A percentile compares a stretch with the other conserved stretches of the same genome.
Conservation (phyloP, 768 basidiomycete species). For the Russula compacta region DNA sequence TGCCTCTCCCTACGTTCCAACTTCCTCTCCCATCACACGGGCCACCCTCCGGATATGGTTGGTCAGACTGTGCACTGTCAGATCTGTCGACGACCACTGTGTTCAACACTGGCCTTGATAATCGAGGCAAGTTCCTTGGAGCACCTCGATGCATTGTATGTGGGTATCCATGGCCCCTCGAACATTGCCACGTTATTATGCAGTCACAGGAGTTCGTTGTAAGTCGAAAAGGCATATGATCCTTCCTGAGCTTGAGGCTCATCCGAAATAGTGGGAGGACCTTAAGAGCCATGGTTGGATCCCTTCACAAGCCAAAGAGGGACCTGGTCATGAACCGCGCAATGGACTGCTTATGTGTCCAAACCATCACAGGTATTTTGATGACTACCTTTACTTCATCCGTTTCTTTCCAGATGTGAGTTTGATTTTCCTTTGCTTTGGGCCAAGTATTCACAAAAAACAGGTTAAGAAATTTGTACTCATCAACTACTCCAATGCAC, state of each 20-base stretch:
- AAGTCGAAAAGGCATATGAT: not conserved
- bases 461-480: conserved; percentile 24
- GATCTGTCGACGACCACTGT: not conserved
- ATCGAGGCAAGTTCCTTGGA: not conserved
- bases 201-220: not conserved
- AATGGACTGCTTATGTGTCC: not conserved
- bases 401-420: conserved; percentile 25
- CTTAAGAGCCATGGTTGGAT: no score
- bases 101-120: not conserved
- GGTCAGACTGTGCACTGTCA: not conserved
- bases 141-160: not conserved
- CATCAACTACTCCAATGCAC: conserved; percentile 25
- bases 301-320: not conserved
- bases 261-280: no score
- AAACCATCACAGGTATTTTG: conserved; percentile 18
- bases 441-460: not conserved
- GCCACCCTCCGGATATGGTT: not conserved
- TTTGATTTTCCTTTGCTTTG: not conserved
- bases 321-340: not conserved
- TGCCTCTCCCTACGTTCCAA: not conserved
- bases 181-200: not conserved
- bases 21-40: not conserved
- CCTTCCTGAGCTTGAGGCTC: not conserved
- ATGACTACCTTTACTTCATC: conserved; percentile 23
- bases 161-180: not conserved